Conservation (phyloP, 345 rosid species). For the Odontarrhena argentea region DNA sequence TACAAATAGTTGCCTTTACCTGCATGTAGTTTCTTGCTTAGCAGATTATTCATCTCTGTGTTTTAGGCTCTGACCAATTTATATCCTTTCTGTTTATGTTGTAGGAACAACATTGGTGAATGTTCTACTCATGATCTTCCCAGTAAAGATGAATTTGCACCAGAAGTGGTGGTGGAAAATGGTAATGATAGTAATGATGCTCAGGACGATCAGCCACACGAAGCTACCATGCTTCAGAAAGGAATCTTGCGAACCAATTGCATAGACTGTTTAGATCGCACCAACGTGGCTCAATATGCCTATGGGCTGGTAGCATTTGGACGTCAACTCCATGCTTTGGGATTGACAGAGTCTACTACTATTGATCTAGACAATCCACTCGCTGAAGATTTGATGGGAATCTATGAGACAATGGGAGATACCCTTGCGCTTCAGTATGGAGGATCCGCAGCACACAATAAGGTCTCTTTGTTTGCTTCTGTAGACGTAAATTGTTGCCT, state of each 20-base stretch:
- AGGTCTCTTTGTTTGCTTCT: conserved; percentile 50
- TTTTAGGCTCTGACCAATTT: conserved; percentile 16
- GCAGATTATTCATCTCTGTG: conserved; percentile 6
- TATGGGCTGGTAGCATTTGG: conserved; percentile 88
- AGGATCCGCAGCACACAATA: conserved; percentile 97
- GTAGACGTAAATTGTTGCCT: conserved; percentile 9
- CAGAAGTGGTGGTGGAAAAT: conserved; percentile 39
- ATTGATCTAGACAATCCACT: conserved; percentile 73
- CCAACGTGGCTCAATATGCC: conserved; percentile 94
- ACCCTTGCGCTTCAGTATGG: conserved; percentile 95
- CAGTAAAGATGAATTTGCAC: conserved; percentile 40
- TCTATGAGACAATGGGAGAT: conserved; percentile 95
- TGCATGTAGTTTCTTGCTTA: conserved; percentile 21
- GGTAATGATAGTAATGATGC: conserved; percentile 33
- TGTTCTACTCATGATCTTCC: conserved; percentile 31
- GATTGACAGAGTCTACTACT: conserved; percentile 48
- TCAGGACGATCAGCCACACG: conserved; percentile 38
- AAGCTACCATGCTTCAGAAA: conserved; percentile 60
- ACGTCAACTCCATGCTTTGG: conserved; percentile 70
- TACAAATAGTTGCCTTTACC: background rate
- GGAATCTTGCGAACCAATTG: conserved; percentile 95
- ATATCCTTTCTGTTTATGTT: conserved; percentile 37
- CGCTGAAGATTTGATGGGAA: conserved; percentile 74
- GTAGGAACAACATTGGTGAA: conserved; percentile 50
- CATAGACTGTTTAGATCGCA: conserved; percentile 97